These are phyloP conservation scores for Rutstroemia sp. DNA, from an alignment of 2,329 filamentous ascomycete species.

Conservation along the genomic window DNA sequence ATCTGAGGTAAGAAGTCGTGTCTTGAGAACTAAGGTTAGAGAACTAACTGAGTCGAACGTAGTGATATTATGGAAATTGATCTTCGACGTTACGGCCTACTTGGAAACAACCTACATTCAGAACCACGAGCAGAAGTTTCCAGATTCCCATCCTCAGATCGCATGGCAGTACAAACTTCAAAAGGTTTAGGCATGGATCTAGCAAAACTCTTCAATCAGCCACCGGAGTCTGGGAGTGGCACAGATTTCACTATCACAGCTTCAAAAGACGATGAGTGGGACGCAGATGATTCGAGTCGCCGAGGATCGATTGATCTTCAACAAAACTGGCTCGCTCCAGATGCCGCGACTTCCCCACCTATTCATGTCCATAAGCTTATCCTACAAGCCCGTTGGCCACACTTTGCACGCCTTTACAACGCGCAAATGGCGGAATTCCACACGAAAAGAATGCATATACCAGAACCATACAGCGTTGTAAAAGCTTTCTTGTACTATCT, in stretches of 20 bases:
- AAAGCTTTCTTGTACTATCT: slow-evolving; percentile 93
- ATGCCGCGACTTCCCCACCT: slow-evolving; percentile 63
- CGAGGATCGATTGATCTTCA: slow-evolving; percentile 34
- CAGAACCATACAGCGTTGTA: slow-evolving; percentile 89
- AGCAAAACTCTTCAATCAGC: slow-evolving; percentile 77
- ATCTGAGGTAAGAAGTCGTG: slow-evolving; percentile 49
- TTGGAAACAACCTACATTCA: slow-evolving; percentile 66
- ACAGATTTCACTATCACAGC: slow-evolving; percentile 90
- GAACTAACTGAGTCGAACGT: slow-evolving; percentile 15
- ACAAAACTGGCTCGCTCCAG: slow-evolving; percentile 50
- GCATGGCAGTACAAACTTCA: slow-evolving; percentile 45
- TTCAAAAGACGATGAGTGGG: slow-evolving; percentile 63
- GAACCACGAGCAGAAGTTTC: slow-evolving; percentile 44
- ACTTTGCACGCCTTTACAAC: slow-evolving; percentile 86
- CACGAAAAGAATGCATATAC: slow-evolving; percentile 94
- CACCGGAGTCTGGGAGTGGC: slow-evolving; percentile 76
- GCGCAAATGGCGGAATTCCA: slow-evolving; percentile 97
- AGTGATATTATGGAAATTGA: slow-evolving; percentile 90
- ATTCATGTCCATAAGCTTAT: slow-evolving; percentile 96
- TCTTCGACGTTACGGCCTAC: slow-evolving; percentile 79
- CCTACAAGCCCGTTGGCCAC: slow-evolving; percentile 89
- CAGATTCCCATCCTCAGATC: slow-evolving; percentile 40
- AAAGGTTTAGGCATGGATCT: slow-evolving; percentile 77
- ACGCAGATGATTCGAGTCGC: slow-evolving; percentile 51
- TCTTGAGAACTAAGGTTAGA: not conserved